phyloP scores from a whole-genome alignment of 1,139 yeast genomes.

The Yamadazyma dushanensis region DNA sequence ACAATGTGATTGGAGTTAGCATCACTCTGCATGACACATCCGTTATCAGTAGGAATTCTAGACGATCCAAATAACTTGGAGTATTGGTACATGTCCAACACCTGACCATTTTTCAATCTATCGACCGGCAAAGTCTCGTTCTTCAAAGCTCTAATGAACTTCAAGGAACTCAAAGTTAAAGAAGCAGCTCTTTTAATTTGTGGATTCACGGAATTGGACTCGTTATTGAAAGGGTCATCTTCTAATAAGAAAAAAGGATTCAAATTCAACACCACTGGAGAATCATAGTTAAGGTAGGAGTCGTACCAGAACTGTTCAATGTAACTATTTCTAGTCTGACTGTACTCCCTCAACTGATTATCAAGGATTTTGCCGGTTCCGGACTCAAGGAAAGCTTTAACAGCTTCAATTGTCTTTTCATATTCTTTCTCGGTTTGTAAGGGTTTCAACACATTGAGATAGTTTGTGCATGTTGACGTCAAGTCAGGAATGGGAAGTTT shows the following conservation, averaged over 20 bases:
- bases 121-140: conserved; percentile 78
- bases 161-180: conserved; percentile 72
- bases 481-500: conserved; percentile 81
- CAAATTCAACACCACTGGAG: conserved; percentile 83
- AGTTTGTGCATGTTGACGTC: conserved; percentile 60
- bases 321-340: conserved; percentile 67
- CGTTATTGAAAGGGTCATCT: conserved; percentile 86
- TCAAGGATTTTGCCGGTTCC: conserved; percentile 64
- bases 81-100: conserved; percentile 89
- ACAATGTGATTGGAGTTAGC: conserved; percentile 73
- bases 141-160: conserved; percentile 77
- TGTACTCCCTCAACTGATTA: conserved; percentile 60
- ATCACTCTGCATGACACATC: conserved; percentile 86
- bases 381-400: conserved; percentile 52
- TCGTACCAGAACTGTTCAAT: conserved; percentile 95
- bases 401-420: conserved; percentile 58
- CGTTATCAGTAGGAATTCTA: conserved; percentile 74
- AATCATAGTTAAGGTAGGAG: conserved; percentile 80
- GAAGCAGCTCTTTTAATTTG: conserved; percentile 84
- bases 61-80: conserved; percentile 82
- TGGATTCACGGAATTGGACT: conserved; percentile 49
- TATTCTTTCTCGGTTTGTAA: conserved; percentile 75
- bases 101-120: conserved; percentile 57
- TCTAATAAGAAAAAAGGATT: conserved; percentile 87
- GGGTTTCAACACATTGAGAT: conserved; percentile 68